phyloP scores from a whole-genome alignment of 305 asterid species.

The Fraxinus platypoda region DNA sequence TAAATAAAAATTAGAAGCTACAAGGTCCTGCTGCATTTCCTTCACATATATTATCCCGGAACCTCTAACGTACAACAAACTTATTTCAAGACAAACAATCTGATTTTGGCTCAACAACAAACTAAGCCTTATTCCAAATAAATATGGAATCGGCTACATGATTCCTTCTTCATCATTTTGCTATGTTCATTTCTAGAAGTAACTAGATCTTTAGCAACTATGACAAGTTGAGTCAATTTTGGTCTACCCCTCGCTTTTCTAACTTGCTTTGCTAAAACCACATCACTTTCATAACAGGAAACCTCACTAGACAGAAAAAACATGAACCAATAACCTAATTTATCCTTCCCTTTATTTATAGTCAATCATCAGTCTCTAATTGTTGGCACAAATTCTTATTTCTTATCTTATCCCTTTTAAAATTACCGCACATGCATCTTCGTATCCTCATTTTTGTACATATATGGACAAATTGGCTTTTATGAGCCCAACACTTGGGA shows the following conservation, averaged over 20 bases:
- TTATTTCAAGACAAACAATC: neutral
- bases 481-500: neutral
- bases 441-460: neutral
- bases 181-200: neutral
- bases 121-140: neutral
- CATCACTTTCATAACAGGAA: neutral
- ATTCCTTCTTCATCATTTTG: neutral
- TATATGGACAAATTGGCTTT: neutral
- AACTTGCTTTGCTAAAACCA: neutral
- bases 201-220: neutral
- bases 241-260: neutral
- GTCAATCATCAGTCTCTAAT: neutral
- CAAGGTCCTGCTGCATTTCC: neutral
- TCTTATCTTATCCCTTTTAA: neutral
- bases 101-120: neutral
- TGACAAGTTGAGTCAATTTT: neutral
- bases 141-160: neutral
- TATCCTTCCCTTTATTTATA: neutral
- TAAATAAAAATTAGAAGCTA: neutral
- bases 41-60: neutral
- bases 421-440: neutral
- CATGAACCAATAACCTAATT: neutral
- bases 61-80: neutral
- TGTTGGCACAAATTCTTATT: neutral
- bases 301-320: neutral